phyloP scores from a whole-genome alignment of 2,329 filamentous ascomycete genomes.

The Aspergillus ochraceoroseus region DNA sequence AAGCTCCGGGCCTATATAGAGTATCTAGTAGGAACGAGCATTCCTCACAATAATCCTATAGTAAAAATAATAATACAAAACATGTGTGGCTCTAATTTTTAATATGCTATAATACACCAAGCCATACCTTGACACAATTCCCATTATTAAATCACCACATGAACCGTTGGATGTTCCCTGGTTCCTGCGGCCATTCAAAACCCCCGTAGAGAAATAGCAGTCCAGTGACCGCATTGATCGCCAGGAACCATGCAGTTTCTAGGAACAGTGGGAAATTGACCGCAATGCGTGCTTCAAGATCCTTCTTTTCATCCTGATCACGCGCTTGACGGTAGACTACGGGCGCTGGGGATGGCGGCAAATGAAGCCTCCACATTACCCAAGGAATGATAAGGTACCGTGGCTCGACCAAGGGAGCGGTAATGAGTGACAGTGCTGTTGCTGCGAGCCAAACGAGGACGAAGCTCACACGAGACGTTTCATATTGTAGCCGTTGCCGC shows the following conservation, averaged over 20 bases:
- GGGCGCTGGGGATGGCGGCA: slow-evolving; percentile 51
- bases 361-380: slow-evolving; percentile 82
- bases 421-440: slow-evolving; percentile 72
- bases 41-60: too few relatives aligned
- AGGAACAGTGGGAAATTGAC: slow-evolving; percentile 36
- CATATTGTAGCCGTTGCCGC: slow-evolving; percentile 29
- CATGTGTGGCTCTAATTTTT: not conserved
- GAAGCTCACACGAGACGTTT: slow-evolving; percentile 47
- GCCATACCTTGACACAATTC: not conserved
- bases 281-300: slow-evolving; percentile 26
- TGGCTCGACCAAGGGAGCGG: slow-evolving; percentile 88
- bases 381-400: slow-evolving; percentile 94
- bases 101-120: slow-evolving; percentile 8
- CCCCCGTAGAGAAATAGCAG: slow-evolving; percentile 23
- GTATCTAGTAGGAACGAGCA: too few relatives aligned
- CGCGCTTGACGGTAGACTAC: slow-evolving; percentile 28
- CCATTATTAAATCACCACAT: slow-evolving; percentile 50
- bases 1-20: too few relatives aligned
- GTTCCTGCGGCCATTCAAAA: slow-evolving; percentile 27
- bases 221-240: slow-evolving; percentile 39
- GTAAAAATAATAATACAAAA: too few relatives aligned
- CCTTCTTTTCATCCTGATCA: slow-evolving; percentile 21
- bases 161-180: slow-evolving; percentile 59
- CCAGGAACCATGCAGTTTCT: slow-evolving; percentile 56
- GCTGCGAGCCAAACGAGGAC: slow-evolving; percentile 61